A percentile compares a stretch with the other conserved stretches of the same genome.
Conservation (phyloP, 495 filamentous ascomycete species). For the Copromyces sp. region DNA sequence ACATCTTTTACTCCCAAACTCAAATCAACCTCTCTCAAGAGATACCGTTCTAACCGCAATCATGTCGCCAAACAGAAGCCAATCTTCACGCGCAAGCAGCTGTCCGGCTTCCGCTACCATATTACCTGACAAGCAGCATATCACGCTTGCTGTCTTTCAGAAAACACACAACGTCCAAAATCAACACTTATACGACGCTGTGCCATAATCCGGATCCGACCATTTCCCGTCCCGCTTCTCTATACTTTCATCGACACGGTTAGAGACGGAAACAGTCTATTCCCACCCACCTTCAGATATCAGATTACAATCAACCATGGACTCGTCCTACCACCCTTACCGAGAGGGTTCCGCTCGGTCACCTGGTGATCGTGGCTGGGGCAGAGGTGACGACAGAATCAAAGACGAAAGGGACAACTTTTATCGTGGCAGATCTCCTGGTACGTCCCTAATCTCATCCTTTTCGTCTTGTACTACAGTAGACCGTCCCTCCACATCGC, state of each 20-base stretch:
- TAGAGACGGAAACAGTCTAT: conserved; percentile 1
- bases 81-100: conserved; percentile 14
- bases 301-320: conserved; percentile 23
- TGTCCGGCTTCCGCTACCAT: conserved; percentile 13
- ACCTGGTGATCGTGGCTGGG: conserved; percentile 40
- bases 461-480: conserved; percentile 2
- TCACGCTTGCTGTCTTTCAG: conserved; percentile 2
- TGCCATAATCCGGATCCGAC: neutral
- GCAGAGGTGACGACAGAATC: conserved; percentile 37
- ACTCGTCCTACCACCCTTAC: conserved; percentile 29
- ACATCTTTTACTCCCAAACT: conserved; percentile 12
- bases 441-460: conserved; percentile 28
- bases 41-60: conserved; percentile 42
- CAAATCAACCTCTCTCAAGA: conserved; percentile 19
- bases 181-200: neutral
- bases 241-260: neutral
- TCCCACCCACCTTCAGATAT: conserved; percentile 1
- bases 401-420: conserved; percentile 44
- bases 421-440: conserved; percentile 47
- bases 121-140: conserved; percentile 20
- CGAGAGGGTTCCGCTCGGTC: conserved; percentile 38
- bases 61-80: conserved; percentile 40
- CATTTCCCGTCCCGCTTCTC: neutral
- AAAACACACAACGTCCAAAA: neutral
- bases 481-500: neutral